phyloP scores from a whole-genome alignment of 1,139 yeast genomes.

The Lodderomyces orthopsilosis region DNA sequence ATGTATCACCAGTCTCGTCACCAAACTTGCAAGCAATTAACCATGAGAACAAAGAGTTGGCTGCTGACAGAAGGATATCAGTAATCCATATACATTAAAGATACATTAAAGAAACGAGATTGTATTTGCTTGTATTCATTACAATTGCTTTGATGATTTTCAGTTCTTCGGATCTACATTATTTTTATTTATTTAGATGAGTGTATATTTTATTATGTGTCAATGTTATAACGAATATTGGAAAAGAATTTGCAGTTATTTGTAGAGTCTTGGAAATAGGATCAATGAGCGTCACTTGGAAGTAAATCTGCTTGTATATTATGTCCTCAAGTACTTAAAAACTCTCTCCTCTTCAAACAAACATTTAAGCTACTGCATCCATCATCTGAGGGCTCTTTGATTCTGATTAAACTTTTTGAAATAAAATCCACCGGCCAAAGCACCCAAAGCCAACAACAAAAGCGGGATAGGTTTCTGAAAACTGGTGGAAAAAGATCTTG shows the following conservation, averaged over 20 bases:
- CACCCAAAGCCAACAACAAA: constrained; percentile 63
- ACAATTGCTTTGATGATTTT: not conserved
- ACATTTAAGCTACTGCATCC: too few relatives aligned
- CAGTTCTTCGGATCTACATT: not conserved
- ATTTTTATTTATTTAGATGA: not conserved
- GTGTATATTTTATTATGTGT: not conserved
- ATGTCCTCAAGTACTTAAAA: too few relatives aligned
- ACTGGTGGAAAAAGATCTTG: constrained; percentile 57
- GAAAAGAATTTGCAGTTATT: not conserved
- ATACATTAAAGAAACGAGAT: not conserved
- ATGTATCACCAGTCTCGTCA: constrained; percentile 57
- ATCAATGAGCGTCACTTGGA: too few relatives aligned
- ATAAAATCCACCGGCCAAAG: constrained; percentile 67
- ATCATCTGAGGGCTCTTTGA: constrained; percentile 24
- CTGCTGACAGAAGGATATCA: not conserved
- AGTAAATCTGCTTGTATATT: too few relatives aligned
- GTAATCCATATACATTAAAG: not conserved
- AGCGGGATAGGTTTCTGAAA: constrained; percentile 78
- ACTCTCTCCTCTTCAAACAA: too few relatives aligned
- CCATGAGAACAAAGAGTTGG: not conserved
- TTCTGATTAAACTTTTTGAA: constrained; percentile 65
- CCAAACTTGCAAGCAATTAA: constrained; percentile 24
- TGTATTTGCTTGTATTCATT: not conserved
- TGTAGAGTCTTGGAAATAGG: too few relatives aligned
- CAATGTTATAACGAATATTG: not conserved